phyloP scores from a whole-genome alignment of 1,284 basidiomycete genomes.

The Apiotrichum gracile region DNA sequence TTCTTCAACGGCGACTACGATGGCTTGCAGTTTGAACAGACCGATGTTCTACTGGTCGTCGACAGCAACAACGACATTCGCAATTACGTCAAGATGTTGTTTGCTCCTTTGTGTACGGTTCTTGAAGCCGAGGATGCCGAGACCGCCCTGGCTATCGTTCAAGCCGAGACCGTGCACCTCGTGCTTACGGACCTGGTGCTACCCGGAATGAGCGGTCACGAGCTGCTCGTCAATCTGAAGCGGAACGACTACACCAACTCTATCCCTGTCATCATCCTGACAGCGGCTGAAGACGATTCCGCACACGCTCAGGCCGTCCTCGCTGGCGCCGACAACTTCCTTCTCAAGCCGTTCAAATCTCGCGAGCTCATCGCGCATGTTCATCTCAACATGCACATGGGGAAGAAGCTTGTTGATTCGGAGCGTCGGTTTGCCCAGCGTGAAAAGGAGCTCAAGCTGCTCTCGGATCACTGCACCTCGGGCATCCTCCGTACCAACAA shows the following conservation, averaged over 20 bases:
- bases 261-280: conserved; percentile 32
- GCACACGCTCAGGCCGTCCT: conserved; percentile 36
- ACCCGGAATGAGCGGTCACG: conserved; percentile 35
- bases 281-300: conserved; percentile 30
- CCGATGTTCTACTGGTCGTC: conserved; percentile 24
- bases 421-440: conserved; percentile 34
- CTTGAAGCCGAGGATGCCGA: conserved; percentile 43
- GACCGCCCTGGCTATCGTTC: conserved; percentile 36
- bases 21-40: conserved; percentile 20
- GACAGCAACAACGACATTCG: conserved; percentile 40
- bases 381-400: conserved; percentile 42
- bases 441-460: conserved; percentile 33
- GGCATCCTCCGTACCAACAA: conserved; percentile 33
- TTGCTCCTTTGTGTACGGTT: conserved; percentile 41
- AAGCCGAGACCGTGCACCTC: conserved; percentile 20
- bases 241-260: conserved; percentile 16
- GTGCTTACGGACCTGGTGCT: conserved; percentile 43
- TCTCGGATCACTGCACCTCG: conserved; percentile 41
- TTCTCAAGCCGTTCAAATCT: conserved; percentile 43
- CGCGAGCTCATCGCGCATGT: conserved; percentile 48
- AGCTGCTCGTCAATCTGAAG: conserved; percentile 28
- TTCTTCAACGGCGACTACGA: conserved; percentile 1
- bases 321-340: conserved; percentile 48
- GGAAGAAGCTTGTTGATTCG: conserved; percentile 36
- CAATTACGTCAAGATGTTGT: conserved; percentile 35